These are phyloP conservation scores for Phytophthora chlamydospora DNA, from an alignment of 352 stramenopile species.

Conservation along the genomic window DNA sequence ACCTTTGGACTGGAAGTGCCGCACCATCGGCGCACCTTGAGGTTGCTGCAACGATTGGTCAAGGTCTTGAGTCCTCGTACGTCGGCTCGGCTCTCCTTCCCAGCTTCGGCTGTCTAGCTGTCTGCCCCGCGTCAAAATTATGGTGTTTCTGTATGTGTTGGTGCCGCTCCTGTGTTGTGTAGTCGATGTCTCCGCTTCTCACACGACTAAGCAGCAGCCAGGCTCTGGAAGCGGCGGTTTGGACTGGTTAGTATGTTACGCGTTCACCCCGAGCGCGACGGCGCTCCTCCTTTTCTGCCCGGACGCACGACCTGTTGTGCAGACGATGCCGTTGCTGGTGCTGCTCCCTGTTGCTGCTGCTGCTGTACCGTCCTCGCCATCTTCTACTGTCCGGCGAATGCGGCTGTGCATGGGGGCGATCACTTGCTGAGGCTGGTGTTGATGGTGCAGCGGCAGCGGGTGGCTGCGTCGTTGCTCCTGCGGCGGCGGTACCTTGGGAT, in stretches of 20 bases:
- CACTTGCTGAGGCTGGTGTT: conserved; percentile 34
- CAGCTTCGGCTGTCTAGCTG: conserved; percentile 14
- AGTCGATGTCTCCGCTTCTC: conserved; percentile 22
- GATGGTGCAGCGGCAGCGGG: conserved; percentile 39
- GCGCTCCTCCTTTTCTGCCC: conserved; percentile 82
- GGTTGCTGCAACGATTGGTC: conserved; percentile 32
- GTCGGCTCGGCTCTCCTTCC: conserved; percentile 16
- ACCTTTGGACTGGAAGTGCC: conserved; percentile 40
- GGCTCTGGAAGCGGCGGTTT: conserved; percentile 10
- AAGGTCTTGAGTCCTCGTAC: conserved; percentile 14
- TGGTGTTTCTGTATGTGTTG: conserved; percentile 33
- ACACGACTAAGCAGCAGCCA: conserved; percentile 18
- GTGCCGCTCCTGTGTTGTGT: conserved; percentile 22
- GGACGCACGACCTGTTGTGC: conserved; percentile 61
- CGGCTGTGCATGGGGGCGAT: conserved; percentile 25
- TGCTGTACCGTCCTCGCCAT: conserved; percentile 29
- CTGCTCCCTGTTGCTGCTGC: conserved; percentile 24
- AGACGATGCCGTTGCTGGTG: conserved; percentile 46
- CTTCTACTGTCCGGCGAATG: conserved; percentile 49
- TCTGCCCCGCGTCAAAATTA: conserved; percentile 35
- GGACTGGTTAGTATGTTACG: conserved; percentile 43
- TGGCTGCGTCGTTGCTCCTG: conserved; percentile 39
- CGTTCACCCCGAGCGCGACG: conserved; percentile 83
- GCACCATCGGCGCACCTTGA: conserved; percentile 14
- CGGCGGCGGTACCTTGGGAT: conserved; percentile 38